These are phyloP conservation scores for Talaromyces stipitatus DNA, from an alignment of 495 filamentous ascomycete genomes.

Conservation along the genomic window DNA sequence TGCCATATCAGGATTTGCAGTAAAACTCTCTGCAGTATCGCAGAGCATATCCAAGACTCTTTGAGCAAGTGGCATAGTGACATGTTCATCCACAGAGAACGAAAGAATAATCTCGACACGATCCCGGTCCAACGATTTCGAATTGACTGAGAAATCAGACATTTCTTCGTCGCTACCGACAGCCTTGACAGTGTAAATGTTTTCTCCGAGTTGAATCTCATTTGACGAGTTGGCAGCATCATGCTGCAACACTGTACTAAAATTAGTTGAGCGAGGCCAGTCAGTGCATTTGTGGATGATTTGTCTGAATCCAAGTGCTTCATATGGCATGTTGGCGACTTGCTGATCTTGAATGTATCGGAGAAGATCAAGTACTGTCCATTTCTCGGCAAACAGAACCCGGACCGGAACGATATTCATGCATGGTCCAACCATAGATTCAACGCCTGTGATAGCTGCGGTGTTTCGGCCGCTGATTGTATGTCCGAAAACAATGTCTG, in stretches of 20 bases:
- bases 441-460: conserved; percentile 40
- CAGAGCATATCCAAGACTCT: conserved; percentile 44
- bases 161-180: conserved; percentile 44
- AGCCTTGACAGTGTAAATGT: conserved; percentile 40
- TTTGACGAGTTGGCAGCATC: conserved; percentile 38
- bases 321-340: conserved; percentile 49
- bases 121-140: conserved; percentile 32
- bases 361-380: conserved; percentile 45
- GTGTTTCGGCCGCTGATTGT: conserved; percentile 51
- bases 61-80: conserved; percentile 31
- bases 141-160: conserved; percentile 42
- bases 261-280: conserved; percentile 47
- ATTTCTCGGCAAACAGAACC: conserved; percentile 39
- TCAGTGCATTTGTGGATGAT: conserved; percentile 52
- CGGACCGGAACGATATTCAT: conserved; percentile 54
- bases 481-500: conserved; percentile 49
- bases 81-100: conserved; percentile 36
- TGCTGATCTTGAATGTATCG: conserved; percentile 51
- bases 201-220: conserved; percentile 36
- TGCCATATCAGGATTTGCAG: conserved; percentile 32
- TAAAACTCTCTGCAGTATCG: conserved; percentile 35
- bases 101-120: conserved; percentile 36
- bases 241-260: conserved; percentile 41
- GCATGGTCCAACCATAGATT: conserved; percentile 49
- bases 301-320: conserved; percentile 51